A percentile compares a stretch with the other conserved stretches of the same genome.
These are phyloP conservation scores for Dryas alaskensis DNA, from an alignment of 306 rosid species.

Conservation along the genomic window DNA sequence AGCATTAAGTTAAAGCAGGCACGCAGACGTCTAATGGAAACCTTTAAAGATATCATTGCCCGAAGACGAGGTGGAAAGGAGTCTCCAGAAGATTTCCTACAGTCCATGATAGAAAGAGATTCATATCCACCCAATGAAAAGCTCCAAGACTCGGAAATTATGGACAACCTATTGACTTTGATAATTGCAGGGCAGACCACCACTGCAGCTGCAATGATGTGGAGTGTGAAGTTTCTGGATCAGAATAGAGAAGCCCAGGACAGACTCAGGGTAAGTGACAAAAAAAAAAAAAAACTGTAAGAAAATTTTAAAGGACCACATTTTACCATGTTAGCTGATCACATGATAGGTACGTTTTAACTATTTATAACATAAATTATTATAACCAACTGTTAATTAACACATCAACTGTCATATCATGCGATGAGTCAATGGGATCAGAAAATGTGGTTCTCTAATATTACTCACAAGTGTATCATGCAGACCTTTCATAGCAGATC, in stretches of 20 bases:
- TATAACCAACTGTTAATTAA: neutral
- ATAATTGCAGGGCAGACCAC: conserved; percentile 70
- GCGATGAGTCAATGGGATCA: too few species aligned
- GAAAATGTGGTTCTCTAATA: too few species aligned
- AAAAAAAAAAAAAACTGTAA: neutral
- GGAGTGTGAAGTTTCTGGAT: conserved; percentile 69
- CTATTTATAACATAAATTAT: neutral
- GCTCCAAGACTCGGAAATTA: conserved; percentile 61
- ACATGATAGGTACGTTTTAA: neutral
- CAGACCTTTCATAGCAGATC: too few species aligned
- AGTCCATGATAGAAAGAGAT: conserved; percentile 56
- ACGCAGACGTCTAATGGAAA: conserved; percentile 52
- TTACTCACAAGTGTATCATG: neutral
- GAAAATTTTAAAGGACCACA: neutral
- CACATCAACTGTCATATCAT: conserved; percentile 4
- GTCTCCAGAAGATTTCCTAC: conserved; percentile 47
- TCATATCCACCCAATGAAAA: conserved; percentile 43
- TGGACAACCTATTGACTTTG: conserved; percentile 66
- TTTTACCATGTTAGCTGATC: neutral
- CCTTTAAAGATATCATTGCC: conserved; percentile 46
- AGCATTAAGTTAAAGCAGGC: conserved; percentile 42
- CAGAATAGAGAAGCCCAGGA: conserved; percentile 55
- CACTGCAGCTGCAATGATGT: conserved; percentile 76
- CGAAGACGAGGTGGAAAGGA: conserved; percentile 53
- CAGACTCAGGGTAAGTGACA: conserved; percentile 55